Evolutionary conservation across 78 protist species (phyloP).

Genomic region (Chrysochromulina parva): DNA sequence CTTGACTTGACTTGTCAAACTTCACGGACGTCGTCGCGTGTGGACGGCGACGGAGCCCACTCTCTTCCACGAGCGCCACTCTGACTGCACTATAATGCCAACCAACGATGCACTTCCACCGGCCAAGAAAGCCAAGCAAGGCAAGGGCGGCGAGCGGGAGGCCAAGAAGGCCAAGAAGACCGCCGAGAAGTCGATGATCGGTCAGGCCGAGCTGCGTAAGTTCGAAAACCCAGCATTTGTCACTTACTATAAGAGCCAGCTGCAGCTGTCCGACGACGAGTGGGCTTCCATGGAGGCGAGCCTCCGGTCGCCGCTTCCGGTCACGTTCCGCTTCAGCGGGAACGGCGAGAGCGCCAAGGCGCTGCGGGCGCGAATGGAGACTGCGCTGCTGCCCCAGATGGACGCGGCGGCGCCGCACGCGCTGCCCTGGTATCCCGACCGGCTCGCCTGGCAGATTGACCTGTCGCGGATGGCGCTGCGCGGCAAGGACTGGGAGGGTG

Average conservation of each 20-base stretch:
- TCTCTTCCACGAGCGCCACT: too few relatives aligned
- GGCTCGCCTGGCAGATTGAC: background rate
- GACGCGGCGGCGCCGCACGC: background rate
- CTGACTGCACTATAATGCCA: too few relatives aligned
- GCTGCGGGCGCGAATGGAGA: background rate
- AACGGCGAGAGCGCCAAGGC: background rate
- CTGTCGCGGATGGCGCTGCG: background rate
- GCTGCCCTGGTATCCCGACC: background rate
- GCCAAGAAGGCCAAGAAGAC: too few relatives aligned
- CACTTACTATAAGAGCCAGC: background rate
- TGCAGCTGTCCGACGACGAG: background rate
- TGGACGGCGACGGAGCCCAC: too few relatives aligned
- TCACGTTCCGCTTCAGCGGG: slow-evolving; percentile 22
- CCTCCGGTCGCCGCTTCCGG: slow-evolving; percentile 34
- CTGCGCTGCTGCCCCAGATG: background rate
- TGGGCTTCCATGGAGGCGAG: background rate
- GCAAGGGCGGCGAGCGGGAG: too few relatives aligned
- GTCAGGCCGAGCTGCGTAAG: too few relatives aligned
- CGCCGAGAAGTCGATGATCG: too few relatives aligned
- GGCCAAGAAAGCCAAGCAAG: too few relatives aligned
- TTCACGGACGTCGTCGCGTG: too few relatives aligned
- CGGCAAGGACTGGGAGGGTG: background rate
- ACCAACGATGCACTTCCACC: too few relatives aligned
- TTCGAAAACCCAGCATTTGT: background rate
- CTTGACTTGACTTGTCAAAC: too few relatives aligned